Percentiles rank a stretch among this genome's conserved stretches.
These are phyloP conservation scores for Pseudogymnoascus sp. DNA, from an alignment of 2,329 filamentous ascomycete species.

Conservation along the genomic window DNA sequence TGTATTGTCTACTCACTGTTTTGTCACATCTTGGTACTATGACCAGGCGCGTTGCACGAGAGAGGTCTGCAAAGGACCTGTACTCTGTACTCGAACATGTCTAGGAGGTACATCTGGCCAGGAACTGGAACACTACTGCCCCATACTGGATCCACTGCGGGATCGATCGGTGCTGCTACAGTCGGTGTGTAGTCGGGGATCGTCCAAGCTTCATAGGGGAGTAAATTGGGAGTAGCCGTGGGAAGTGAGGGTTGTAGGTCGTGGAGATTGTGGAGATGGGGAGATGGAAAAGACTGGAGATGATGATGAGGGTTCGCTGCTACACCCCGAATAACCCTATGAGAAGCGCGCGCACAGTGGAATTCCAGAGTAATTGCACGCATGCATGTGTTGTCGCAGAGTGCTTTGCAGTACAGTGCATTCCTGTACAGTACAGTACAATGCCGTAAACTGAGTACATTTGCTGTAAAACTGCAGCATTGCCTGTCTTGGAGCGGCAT, in stretches of 20 bases:
- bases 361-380: background rate
- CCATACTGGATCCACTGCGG: slow-evolving; percentile 6
- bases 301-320: background rate
- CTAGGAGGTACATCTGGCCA: background rate
- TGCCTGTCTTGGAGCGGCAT: background rate
- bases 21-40: background rate
- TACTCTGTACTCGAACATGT: slow-evolving; percentile 7
- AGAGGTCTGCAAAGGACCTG: background rate
- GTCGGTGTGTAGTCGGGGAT: slow-evolving; percentile 6
- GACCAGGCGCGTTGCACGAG: background rate
- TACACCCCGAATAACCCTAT: background rate
- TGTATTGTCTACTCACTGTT: background rate
- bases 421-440: background rate
- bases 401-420: background rate
- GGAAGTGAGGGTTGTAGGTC: background rate
- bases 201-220: background rate
- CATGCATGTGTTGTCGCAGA: background rate
- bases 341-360: background rate
- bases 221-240: slow-evolving; percentile 6
- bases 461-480: background rate
- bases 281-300: background rate
- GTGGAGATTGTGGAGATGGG: background rate
- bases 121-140: slow-evolving; percentile 1
- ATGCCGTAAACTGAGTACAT: background rate
- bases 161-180: background rate